phyloP scores from a whole-genome alignment of 1,284 basidiomycete species.

The Trametes hirsuta region DNA sequence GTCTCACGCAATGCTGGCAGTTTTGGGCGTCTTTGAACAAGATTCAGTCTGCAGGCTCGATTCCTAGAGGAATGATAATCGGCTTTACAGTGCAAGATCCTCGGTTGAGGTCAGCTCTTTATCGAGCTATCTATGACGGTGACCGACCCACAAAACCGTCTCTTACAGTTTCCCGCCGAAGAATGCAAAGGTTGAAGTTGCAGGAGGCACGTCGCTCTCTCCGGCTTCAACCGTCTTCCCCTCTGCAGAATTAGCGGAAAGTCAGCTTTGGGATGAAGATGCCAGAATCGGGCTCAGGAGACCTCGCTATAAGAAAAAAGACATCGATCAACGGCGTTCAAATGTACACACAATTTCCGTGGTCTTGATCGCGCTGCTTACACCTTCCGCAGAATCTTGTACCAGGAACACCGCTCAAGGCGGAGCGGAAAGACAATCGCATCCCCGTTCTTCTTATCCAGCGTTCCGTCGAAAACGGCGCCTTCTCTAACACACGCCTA shows the following conservation, averaged over 20 bases:
- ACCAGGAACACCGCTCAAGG: conserved; percentile 73
- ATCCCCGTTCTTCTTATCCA: conserved; percentile 84
- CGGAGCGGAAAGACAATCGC: conserved; percentile 75
- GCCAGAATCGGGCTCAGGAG: conserved; percentile 54
- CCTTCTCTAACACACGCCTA: conserved; percentile 28
- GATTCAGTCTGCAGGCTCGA: conserved; percentile 64
- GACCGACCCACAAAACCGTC: not conserved
- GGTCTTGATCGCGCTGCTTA: not conserved
- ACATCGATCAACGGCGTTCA: conserved; percentile 78
- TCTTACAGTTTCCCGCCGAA: conserved; percentile 81
- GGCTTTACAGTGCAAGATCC: conserved; percentile 84
- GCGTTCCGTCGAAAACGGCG: conserved; percentile 58
- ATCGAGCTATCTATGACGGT: not conserved
- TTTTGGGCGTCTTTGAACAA: conserved; percentile 69
- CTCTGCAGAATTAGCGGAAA: conserved; percentile 58
- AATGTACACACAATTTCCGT: conserved; percentile 48
- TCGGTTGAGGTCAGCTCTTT: conserved; percentile 59
- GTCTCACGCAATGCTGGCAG: conserved; percentile 40
- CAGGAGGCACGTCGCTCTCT: conserved; percentile 26
- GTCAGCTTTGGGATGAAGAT: conserved; percentile 72
- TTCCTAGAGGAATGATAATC: conserved; percentile 75
- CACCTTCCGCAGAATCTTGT: conserved; percentile 57
- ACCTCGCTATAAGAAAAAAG: conserved; percentile 80
- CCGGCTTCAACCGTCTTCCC: conserved; percentile 52
- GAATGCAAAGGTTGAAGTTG: conserved; percentile 54